Conservation (phyloP, 2,329 filamentous ascomycete species). For the Fusarium piperis region DNA sequence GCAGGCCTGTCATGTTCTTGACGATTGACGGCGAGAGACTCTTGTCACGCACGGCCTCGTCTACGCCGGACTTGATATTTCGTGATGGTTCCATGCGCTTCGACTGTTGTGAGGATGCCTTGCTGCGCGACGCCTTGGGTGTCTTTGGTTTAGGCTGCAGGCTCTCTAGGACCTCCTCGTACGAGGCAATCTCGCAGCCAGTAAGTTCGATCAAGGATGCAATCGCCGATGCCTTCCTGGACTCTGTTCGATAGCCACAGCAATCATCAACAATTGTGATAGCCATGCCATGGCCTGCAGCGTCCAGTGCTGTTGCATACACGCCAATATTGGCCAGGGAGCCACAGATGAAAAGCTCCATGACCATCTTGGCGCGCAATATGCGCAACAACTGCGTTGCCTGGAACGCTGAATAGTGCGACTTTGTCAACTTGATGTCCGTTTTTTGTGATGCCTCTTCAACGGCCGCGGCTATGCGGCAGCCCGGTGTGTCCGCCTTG, state of each 20-base stretch:
- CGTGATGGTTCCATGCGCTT: slow-evolving; percentile 17
- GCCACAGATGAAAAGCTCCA: slow-evolving; percentile 89
- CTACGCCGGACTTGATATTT: slow-evolving; percentile 5
- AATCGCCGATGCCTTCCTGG: slow-evolving; percentile 76
- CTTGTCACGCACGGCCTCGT: slow-evolving; percentile 22
- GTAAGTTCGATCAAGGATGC: slow-evolving; percentile 77
- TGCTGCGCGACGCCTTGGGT: background rate
- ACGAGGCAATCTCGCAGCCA: slow-evolving; percentile 73
- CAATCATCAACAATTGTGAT: slow-evolving; percentile 91
- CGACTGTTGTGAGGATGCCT: slow-evolving; percentile 8
- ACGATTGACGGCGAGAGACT: slow-evolving; percentile 44
- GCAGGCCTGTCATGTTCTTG: slow-evolving; percentile 46
- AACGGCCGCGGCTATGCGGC: slow-evolving; percentile 56
- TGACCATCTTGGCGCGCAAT: slow-evolving; percentile 87
- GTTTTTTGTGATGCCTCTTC: slow-evolving; percentile 55
- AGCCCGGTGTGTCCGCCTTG: slow-evolving; percentile 55
- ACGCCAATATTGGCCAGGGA: slow-evolving; percentile 88
- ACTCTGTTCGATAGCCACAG: slow-evolving; percentile 78
- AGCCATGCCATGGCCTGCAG: slow-evolving; percentile 85
- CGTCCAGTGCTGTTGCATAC: slow-evolving; percentile 91
- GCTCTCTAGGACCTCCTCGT: slow-evolving; percentile 63
- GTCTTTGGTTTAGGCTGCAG: slow-evolving; percentile 35
- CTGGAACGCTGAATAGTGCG: slow-evolving; percentile 88
- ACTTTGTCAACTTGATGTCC: slow-evolving; percentile 71
- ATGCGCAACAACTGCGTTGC: slow-evolving; percentile 76